A percentile compares a stretch with the other conserved stretches of the same genome.
phyloP scores from a whole-genome alignment of 805 yeast genomes.

The Yarrowia sp. region DNA sequence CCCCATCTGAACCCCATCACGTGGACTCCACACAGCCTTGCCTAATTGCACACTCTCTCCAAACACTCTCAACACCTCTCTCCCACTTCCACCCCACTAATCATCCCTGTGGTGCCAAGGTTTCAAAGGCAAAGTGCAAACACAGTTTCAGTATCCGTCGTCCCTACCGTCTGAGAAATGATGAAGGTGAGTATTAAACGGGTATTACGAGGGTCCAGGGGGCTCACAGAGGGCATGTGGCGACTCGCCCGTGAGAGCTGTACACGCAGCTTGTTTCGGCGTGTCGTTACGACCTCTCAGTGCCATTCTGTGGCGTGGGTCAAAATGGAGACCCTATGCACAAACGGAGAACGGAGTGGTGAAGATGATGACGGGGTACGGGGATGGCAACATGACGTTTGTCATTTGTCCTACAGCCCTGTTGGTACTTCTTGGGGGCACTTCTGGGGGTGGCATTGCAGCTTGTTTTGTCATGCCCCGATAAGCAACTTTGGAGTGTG shows the following conservation, averaged over 20 bases:
- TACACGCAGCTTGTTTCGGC: not conserved
- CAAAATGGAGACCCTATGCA: conserved; percentile 6
- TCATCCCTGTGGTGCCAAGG: conserved; percentile 33
- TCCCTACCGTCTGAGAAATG: conserved; percentile 25
- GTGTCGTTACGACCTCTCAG: not conserved
- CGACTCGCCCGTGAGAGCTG: no score
- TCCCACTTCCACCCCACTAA: conserved; percentile 30
- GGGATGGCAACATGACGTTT: no score
- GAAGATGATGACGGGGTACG: not conserved
- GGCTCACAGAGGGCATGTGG: not conserved
- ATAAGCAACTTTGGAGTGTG: no score
- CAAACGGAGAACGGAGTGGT: no score
- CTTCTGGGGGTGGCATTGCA: no score
- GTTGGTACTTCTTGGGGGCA: no score
- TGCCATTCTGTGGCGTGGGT: conserved; percentile 8
- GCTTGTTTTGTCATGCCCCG: no score
- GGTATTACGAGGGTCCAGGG: not conserved
- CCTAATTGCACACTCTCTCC: no score
- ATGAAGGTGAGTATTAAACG: conserved; percentile 25
- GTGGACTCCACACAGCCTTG: not conserved
- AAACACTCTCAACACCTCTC: not conserved
- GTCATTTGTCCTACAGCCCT: no score
- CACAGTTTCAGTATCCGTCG: conserved; percentile 26
- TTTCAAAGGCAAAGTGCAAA: conserved; percentile 37
- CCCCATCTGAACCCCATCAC: not conserved